Base-by-base conservation (phyloP, 1,139 yeast genomes). In the Taphrina confusa region DNA sequence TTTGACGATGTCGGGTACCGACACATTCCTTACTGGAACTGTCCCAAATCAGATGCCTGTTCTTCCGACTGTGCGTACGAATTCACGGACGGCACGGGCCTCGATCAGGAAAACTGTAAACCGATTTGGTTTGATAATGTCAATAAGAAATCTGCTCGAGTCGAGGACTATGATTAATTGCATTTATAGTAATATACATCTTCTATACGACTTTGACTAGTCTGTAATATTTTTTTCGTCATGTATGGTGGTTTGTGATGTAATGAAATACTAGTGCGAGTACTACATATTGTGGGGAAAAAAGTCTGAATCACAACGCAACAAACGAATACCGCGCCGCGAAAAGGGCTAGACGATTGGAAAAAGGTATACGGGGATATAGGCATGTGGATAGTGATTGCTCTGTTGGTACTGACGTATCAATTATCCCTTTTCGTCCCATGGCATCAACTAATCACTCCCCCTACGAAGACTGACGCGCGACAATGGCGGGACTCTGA, bases 1-100 rank as follows among this genome's bases (percentile, higher is more conserved):
- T 57, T 95, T 1, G 81, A 90, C 65, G 77, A 58, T 23, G 47
- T 58, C 23, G 61, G 61, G 31, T 58, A 58, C 47, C 46, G 47
- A n/a, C 61, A 58, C 36, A 36, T 58, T 12, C 61, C 61, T 4
- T 57, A 39, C 40, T 47, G 46, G 37, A 47, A 51, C 45, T 57
- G 61, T 45, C 56, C 56, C 9, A 14, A 27, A 12, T 37, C 46
- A 11, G 47, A 50, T 14, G 37, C 33, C 9, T 50, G 56, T 33
- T 47, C 52, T 12, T 9, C 52, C 25, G 58, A 34, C 22, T 54
- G 58, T 20, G 51, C 51, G 4, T 46, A 56, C 28, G n/a, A 30
- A 18, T 56, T 57, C 34, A 44, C 52, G 11, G 57, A 49, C 18
- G 61, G 61, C 16, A 46, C 52, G 33, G 61, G 61, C 3, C 46